A percentile compares a stretch with the other conserved stretches of the same genome.
Evolutionary conservation across 2,329 filamentous ascomycete species (phyloP).

Genomic region (Penicillium sp.): DNA sequence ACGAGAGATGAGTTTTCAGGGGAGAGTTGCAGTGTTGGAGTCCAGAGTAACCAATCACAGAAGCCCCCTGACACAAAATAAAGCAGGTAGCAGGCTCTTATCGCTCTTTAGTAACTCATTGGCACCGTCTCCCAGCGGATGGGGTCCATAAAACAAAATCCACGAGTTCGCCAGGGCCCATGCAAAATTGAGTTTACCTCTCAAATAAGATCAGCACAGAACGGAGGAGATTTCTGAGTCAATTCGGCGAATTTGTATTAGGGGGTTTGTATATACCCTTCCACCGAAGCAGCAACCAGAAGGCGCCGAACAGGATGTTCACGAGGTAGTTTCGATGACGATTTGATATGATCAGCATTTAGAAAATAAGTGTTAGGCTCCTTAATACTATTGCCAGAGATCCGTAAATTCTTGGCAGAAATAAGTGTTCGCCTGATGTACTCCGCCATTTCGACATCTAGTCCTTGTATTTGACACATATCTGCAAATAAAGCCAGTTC

Average conservation of each 20-base stretch:
- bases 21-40: too few relatives aligned
- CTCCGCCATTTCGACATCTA: slow-evolving; percentile 2
- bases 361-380: background rate
- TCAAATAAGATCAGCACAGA: background rate
- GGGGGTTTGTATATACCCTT: background rate
- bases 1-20: too few relatives aligned
- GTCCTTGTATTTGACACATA: slow-evolving; percentile 6
- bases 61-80: too few relatives aligned
- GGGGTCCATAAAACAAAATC: too few relatives aligned
- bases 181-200: too few relatives aligned
- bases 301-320: background rate
- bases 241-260: background rate
- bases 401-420: background rate
- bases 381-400: too few relatives aligned
- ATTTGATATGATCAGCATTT: background rate
- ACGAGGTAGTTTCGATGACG: background rate
- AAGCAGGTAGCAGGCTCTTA: too few relatives aligned
- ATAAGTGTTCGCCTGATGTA: slow-evolving; percentile 5
- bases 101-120: too few relatives aligned
- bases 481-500: slow-evolving; percentile 19
- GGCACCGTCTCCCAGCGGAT: too few relatives aligned
- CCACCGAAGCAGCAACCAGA: background rate
- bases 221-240: background rate
- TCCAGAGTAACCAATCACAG: too few relatives aligned
- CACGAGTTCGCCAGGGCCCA: too few relatives aligned